Evolutionary conservation across 495 filamentous ascomycete species (phyloP), one percentile per base, ranked within the genome.

Genomic region (Echria macrotheca): DNA sequence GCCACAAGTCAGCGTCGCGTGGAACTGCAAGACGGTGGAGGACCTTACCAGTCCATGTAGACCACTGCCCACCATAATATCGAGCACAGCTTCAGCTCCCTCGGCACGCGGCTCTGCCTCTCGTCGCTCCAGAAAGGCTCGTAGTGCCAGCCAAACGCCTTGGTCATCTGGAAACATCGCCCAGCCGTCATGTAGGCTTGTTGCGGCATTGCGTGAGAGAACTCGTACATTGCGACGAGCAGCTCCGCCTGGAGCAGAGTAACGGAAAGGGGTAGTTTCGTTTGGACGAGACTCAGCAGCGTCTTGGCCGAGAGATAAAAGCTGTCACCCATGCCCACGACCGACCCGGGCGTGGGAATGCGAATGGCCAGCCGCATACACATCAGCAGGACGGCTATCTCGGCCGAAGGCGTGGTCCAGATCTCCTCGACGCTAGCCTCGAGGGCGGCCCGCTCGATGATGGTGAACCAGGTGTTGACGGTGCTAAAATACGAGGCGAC

Each of bases 191-290:
- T 38, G 37, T 64, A 66, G 0, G 91, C 82, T 17, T 79, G 76
- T n/a, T 89, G 82, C 39, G 95, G 80, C 52, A 76, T 76, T 38
- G 71, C 67, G n/a, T 80, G 76, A 82, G 88, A 93, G 50, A 91
- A 83, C 52, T 87, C 85, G 31, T 86, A 85, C 67, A 95, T 86
- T 63, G 95, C 89, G 47, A 83, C 82, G 0, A 96, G 73, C 9
- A 88, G 91, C 54, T 85, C 83, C 10, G 85, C 84, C 10, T 80
- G 72, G 52, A 89, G 83, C 19, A 61, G 36, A 8, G 44, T 24
- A 10, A 53, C 51, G 2, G 60, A 57, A 10, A 64, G 36, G 8
- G 58, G 33, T 2, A 50, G 32, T 24, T 55, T 58, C 44, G 47
- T 56, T 39, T 58, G 55, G 37, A 64, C 54, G 8, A 61, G 36